Conservation (phyloP, 352 stramenopile species). For the Phytophthora sp. region DNA sequence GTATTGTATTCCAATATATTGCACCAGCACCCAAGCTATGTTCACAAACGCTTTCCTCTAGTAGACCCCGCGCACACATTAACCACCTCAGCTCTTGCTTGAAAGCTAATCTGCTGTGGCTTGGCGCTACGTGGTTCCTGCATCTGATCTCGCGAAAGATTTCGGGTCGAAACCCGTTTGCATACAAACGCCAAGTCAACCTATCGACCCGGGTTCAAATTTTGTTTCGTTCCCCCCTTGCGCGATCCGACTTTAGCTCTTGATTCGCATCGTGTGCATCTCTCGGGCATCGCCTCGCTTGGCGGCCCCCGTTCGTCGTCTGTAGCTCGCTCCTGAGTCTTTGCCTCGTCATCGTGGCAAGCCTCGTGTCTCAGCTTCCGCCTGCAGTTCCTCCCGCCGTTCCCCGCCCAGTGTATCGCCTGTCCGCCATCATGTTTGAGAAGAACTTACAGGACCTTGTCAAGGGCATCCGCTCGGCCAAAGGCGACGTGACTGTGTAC, state of each 20-base stretch:
- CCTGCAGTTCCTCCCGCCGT: not conserved
- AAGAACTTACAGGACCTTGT: conserved; percentile 99
- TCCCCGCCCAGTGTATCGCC: not conserved
- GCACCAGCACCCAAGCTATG: not conserved
- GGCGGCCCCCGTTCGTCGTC: not conserved
- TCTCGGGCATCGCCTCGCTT: not conserved
- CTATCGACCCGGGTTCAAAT: conserved; percentile 25
- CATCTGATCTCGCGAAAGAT: conserved; percentile 28
- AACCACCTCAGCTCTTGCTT: not conserved
- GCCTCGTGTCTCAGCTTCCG: conserved; percentile 10
- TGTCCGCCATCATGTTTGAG: conserved; percentile 92
- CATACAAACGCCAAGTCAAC: conserved; percentile 26
- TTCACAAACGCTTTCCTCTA: not conserved
- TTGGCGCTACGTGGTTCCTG: not conserved
- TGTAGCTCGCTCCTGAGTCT: not conserved
- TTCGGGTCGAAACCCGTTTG: conserved; percentile 30
- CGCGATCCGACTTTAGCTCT: conserved; percentile 36
- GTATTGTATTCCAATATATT: not conserved
- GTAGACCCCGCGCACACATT: not conserved
- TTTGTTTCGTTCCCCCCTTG: conserved; percentile 16
- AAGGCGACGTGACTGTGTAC: conserved; percentile 95
- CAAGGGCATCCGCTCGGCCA: conserved; percentile 98
- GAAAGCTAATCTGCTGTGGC: too few relatives aligned
- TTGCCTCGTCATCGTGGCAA: not conserved
- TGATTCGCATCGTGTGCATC: conserved; percentile 31